phyloP scores from a whole-genome alignment of 1,284 basidiomycete genomes.

The Rhizopogon hawkerae region DNA sequence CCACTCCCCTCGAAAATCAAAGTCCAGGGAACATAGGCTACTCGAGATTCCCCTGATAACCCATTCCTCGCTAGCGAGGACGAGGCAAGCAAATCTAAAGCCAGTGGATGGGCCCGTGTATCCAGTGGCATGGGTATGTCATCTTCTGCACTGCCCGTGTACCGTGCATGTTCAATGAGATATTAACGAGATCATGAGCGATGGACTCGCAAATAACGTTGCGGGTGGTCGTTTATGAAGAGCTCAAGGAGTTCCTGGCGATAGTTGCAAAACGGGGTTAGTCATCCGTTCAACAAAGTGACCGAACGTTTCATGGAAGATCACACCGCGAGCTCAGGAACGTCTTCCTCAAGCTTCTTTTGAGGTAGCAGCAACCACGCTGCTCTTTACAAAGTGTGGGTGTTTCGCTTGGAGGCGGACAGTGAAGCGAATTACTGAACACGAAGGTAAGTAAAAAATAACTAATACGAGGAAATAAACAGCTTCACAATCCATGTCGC shows the following conservation, averaged over 20 bases:
- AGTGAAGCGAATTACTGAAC: slow-evolving; percentile 84
- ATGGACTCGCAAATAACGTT: slow-evolving; percentile 97
- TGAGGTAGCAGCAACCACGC: slow-evolving; percentile 98
- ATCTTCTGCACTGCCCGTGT: slow-evolving; percentile 99
- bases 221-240: slow-evolving; percentile 97
- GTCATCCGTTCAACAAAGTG: slow-evolving; percentile 99
- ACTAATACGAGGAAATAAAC: slow-evolving; percentile 3
- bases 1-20: slow-evolving; percentile 13
- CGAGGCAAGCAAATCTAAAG: slow-evolving; percentile 9
- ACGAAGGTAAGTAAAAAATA: background rate
- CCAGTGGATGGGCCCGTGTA: slow-evolving; percentile 36
- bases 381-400: slow-evolving; percentile 95
- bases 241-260: slow-evolving; percentile 97
- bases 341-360: slow-evolving; percentile 97
- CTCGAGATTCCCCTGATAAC: slow-evolving; percentile 46
- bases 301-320: slow-evolving; percentile 96
- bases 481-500: slow-evolving; percentile 87
- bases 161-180: slow-evolving; percentile 99
- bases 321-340: slow-evolving; percentile 94
- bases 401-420: slow-evolving; percentile 89
- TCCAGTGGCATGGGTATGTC: slow-evolving; percentile 55
- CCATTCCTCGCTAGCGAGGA: slow-evolving; percentile 35
- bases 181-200: slow-evolving; percentile 93
- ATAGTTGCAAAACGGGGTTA: slow-evolving; percentile 98
- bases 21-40: slow-evolving; percentile 23